Base-by-base conservation (phyloP, 1,284 basidiomycete genomes). In the Chondrostereum purpureum region DNA sequence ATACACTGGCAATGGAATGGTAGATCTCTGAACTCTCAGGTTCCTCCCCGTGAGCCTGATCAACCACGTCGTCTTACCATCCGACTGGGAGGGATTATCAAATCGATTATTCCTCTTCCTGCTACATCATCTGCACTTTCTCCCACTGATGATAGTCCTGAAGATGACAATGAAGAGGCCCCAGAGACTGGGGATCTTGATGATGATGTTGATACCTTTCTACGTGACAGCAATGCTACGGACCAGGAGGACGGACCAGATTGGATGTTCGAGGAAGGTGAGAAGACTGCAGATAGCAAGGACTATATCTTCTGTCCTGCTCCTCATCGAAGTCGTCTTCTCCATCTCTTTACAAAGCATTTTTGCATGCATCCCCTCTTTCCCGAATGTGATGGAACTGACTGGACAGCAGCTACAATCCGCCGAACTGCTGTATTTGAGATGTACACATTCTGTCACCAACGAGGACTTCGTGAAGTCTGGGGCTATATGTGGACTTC, bases 401-500 rank as follows among this genome's bases (percentile, higher is more conserved):
- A 4, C 4, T 11, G 2, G 4, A 21, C 18, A 21, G 39, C 10
- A 4, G 4, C 13, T 4, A 13, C 13, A 20, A 41, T 21, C 23
- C 21, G 3, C 4, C 10, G 21, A 4, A 23, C n/a, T 19, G 39
- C 21, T 21, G 39, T 41, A 4, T 21, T 18, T 23, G 18, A 41
- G 39, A 41, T 41, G 21, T 41, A 41, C 21, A 3, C 12, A 21
- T 21, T 23, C 39, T 41, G 39, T 23, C 17, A 41, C n/a, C n/a
- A n/a, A 20, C 45, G 47, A n/a, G 46, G 44, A 1, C 47, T 57
- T n/a, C 18, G 51, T 4, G 54, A 58, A 43, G 53, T 52, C 1
- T 57, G 56, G 56, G 56, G 45, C 0, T 57, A 58, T 20, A 21
- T 56, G 45, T 58, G 56, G 57, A 50, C 43, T 12, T 41, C 22